These are phyloP conservation scores for Tremellales sp. DNA, from an alignment of 1,284 basidiomycete genomes.

Conservation along the genomic window DNA sequence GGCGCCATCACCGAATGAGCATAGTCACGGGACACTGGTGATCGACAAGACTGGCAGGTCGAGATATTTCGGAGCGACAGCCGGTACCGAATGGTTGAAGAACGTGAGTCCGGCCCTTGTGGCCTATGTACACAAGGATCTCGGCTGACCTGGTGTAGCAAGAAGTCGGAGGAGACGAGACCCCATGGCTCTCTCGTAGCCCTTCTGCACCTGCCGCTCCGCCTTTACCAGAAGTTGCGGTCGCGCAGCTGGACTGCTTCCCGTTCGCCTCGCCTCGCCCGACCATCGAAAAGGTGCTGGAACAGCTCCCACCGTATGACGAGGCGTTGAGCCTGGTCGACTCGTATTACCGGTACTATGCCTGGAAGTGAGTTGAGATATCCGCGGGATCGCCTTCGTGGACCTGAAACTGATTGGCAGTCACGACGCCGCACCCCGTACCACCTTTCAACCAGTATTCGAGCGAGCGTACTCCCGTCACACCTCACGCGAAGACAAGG, in stretches of 20 bases:
- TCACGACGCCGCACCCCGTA: constrained; percentile 28
- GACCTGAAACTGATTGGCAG: constrained; percentile 3
- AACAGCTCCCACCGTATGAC: constrained; percentile 23
- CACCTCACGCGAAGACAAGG: neutral
- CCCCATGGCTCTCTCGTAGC: neutral
- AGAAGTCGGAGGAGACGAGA: constrained; percentile 11
- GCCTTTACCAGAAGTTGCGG: too few relatives aligned
- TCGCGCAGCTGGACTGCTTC: constrained; percentile 4
- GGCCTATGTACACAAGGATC: neutral
- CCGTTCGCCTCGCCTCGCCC: constrained; percentile 7
- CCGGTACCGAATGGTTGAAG: constrained; percentile 38
- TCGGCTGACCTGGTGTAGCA: constrained; percentile 10
- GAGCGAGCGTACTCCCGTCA: constrained; percentile 15
- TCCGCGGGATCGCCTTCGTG: neutral
- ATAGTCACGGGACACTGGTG: constrained; percentile 35
- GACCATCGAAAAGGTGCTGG: constrained; percentile 7
- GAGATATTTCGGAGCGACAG: constrained; percentile 35
- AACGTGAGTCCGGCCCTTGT: constrained; percentile 16
- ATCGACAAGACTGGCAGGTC: constrained; percentile 28
- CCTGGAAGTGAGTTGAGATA: constrained; percentile 35
- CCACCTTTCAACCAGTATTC: constrained; percentile 24
- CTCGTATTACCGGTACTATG: constrained; percentile 30
- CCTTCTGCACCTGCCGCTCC: neutral
- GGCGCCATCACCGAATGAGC: constrained; percentile 11
- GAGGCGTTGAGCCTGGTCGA: constrained; percentile 29